A percentile compares a stretch with the other conserved stretches of the same genome.
phyloP scores from a whole-genome alignment of 768 basidiomycete genomes.

The Boletales sp. region DNA sequence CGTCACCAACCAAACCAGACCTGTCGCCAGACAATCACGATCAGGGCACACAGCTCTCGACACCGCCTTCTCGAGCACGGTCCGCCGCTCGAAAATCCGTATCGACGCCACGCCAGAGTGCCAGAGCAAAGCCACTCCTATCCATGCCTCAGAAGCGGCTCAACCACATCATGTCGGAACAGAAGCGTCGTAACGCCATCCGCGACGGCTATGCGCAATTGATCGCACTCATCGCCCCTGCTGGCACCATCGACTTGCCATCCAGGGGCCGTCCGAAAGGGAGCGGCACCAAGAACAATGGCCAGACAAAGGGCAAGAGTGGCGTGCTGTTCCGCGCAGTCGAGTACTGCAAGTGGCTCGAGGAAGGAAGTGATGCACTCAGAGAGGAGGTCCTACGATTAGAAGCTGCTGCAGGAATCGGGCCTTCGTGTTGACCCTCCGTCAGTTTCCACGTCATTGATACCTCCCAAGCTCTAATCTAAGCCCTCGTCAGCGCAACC shows the following conservation, averaged over 20 bases:
- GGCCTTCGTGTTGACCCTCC: conserved; percentile 5
- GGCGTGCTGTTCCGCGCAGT: conserved; percentile 85
- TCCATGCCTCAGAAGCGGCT: conserved; percentile 84
- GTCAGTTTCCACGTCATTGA: conserved; percentile 15
- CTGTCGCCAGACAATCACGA: conserved; percentile 7
- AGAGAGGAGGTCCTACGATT: conserved; percentile 62
- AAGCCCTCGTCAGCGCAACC: too few relatives aligned
- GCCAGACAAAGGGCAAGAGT: conserved; percentile 81
- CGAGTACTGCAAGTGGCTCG: conserved; percentile 83
- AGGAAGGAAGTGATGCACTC: conserved; percentile 73
- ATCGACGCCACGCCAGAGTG: conserved; percentile 23
- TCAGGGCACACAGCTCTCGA: conserved; percentile 1
- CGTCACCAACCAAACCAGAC: conserved; percentile 3
- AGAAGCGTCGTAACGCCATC: conserved; percentile 89
- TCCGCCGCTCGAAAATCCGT: conserved; percentile 22
- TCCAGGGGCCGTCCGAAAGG: conserved; percentile 79
- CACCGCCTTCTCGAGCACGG: conserved; percentile 10
- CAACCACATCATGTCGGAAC: conserved; percentile 94
- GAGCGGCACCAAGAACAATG: conserved; percentile 60
- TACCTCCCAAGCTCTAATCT: too few relatives aligned
- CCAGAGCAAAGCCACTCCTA: conserved; percentile 60
- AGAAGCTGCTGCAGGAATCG: conserved; percentile 63
- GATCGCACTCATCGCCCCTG: conserved; percentile 77
- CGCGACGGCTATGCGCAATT: conserved; percentile 86
- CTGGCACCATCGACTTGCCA: conserved; percentile 71